Conservation (phyloP, 1,284 basidiomycete species). For the Hemileia vastatrix region DNA sequence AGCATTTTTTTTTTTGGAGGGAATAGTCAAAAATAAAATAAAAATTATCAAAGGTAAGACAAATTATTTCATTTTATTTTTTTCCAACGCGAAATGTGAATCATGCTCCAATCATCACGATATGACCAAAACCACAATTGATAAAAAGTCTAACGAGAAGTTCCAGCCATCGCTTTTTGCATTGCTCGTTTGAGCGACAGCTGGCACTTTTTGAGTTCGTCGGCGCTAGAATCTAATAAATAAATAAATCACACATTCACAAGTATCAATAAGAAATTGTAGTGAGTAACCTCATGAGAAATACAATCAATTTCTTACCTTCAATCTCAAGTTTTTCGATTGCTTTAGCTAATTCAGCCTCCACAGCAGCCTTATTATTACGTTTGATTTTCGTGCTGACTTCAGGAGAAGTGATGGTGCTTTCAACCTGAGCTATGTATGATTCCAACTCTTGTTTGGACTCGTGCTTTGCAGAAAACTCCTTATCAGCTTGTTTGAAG, state of each 20-base stretch:
- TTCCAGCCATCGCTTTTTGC: constrained; percentile 65
- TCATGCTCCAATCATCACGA: too few species aligned
- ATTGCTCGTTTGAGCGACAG: constrained; percentile 84
- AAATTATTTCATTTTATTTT: too few species aligned
- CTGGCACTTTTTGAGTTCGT: constrained; percentile 88
- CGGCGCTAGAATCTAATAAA: constrained; percentile 61
- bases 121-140: too few species aligned
- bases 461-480: constrained; percentile 89
- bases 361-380: constrained; percentile 80
- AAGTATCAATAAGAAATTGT: background rate
- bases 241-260: background rate
- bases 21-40: too few species aligned
- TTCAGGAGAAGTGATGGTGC: constrained; percentile 83
- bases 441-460: constrained; percentile 93
- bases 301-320: too few species aligned
- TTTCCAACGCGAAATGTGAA: too few species aligned
- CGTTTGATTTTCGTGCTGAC: constrained; percentile 95
- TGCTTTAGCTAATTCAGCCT: constrained; percentile 88
- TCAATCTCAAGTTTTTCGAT: constrained; percentile 94
- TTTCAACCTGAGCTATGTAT: constrained; percentile 87
- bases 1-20: too few species aligned
- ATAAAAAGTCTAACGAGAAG: constrained; percentile 18
- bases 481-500: constrained; percentile 91
- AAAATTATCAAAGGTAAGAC: too few species aligned
- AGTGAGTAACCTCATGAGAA: background rate